Evolutionary conservation across 495 filamentous ascomycete species (phyloP).

Genomic region (Terfezia claveryi): DNA sequence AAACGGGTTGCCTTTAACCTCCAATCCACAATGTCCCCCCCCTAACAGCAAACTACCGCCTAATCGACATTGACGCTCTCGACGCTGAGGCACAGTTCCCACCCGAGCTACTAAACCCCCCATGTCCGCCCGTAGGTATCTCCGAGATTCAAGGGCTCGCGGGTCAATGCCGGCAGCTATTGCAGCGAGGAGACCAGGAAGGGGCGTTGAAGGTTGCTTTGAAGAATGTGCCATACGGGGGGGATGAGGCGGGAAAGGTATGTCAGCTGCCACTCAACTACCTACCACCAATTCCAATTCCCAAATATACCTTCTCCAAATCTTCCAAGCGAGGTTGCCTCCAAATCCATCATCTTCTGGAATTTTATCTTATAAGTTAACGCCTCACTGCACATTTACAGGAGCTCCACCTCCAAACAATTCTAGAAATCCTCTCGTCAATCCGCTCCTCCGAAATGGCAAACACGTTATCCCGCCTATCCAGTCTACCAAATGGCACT

Average conservation of each 20-base stretch:
- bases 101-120: conserved; percentile 39
- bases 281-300: too few relatives aligned
- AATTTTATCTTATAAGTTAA: too few relatives aligned
- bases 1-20: not conserved
- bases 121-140: conserved; percentile 30
- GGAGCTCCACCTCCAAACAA: conserved; percentile 45
- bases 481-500: conserved; percentile 33
- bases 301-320: too few relatives aligned
- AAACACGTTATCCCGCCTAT: conserved; percentile 39
- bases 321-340: too few relatives aligned
- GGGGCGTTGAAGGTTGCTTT: conserved; percentile 41
- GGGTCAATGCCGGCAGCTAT: conserved; percentile 36
- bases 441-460: conserved; percentile 58
- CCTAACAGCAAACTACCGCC: conserved; percentile 32
- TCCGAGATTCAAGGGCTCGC: conserved; percentile 40
- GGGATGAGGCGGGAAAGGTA: conserved; percentile 28
- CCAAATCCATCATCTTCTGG: too few relatives aligned
- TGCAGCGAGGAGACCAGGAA: conserved; percentile 46
- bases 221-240: conserved; percentile 49
- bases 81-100: conserved; percentile 57
- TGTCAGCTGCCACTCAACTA: too few relatives aligned
- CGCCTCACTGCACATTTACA: conserved; percentile 5
- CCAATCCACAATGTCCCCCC: not conserved
- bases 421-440: conserved; percentile 49
- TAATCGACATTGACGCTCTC: conserved; percentile 53